phyloP scores from a whole-genome alignment of 1,284 basidiomycete species.

The Trichosporon ovoides region DNA sequence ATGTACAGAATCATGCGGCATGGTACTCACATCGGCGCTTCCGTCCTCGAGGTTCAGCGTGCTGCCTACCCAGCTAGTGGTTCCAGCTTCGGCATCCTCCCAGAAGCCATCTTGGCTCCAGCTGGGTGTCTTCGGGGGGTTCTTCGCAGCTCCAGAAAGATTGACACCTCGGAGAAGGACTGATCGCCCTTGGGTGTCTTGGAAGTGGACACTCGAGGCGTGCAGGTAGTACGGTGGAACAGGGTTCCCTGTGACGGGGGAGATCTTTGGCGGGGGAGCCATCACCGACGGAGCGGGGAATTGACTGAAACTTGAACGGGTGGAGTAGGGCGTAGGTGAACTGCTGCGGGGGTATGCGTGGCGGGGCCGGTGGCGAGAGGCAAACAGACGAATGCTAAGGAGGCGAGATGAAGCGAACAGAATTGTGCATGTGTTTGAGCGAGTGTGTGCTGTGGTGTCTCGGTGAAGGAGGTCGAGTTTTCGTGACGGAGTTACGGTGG shows the following conservation, averaged over 20 bases:
- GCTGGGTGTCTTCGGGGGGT: constrained; percentile 66
- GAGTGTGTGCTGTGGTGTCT: no score
- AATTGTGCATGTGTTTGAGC: no score
- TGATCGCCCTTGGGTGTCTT: constrained; percentile 75
- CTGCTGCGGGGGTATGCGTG: not conserved
- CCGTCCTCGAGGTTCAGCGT: constrained; percentile 64
- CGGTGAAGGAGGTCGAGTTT: no score
- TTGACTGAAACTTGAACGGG: no score
- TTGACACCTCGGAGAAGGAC: constrained; percentile 88
- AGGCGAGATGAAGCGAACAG: no score
- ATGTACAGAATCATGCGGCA: not conserved
- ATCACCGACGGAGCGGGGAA: no score
- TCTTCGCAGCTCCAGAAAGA: constrained; percentile 81
- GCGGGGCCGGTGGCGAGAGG: no score
- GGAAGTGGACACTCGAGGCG: constrained; percentile 67
- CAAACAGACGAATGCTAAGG: no score
- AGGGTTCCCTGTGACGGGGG: constrained; percentile 63
- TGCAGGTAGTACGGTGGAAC: constrained; percentile 54
- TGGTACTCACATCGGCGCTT: constrained; percentile 42
- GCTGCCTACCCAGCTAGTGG: constrained; percentile 63
- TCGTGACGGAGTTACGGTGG: constrained; percentile 5
- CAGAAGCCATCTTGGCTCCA: constrained; percentile 74
- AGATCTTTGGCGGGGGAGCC: constrained; percentile 50
- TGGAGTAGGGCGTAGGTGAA: no score
- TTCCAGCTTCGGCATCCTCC: constrained; percentile 68